These are phyloP conservation scores for Colletotrichum sp. DNA, from an alignment of 2,329 filamentous ascomycete genomes.

Conservation along the genomic window DNA sequence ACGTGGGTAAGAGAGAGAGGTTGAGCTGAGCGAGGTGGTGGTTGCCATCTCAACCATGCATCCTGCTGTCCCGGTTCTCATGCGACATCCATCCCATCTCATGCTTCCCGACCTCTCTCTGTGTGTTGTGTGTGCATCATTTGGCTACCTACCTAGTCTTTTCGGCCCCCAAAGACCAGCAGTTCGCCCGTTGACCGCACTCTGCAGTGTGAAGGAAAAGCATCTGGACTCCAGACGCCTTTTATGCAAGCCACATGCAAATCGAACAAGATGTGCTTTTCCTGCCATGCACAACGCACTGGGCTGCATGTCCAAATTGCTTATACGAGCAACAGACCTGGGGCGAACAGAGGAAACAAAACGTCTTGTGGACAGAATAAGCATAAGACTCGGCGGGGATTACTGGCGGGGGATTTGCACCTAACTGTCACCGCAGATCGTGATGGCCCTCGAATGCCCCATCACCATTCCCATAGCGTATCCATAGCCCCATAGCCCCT, in stretches of 20 bases:
- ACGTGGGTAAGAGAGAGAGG: neutral
- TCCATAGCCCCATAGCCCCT: neutral
- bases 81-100: neutral
- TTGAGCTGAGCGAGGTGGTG: neutral
- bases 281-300: neutral
- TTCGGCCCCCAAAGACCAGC: neutral
- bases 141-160: neutral
- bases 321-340: neutral
- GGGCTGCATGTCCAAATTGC: conserved; percentile 1
- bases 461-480: neutral
- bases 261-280: neutral
- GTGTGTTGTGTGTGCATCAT: neutral
- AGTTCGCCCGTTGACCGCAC: neutral
- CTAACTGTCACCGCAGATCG: neutral
- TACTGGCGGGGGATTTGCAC: neutral
- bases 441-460: neutral
- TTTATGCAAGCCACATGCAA: conserved; percentile 9
- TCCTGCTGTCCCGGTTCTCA: neutral
- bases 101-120: neutral
- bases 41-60: neutral
- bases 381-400: neutral
- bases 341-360: neutral
- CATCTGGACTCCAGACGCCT: neutral
- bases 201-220: neutral
- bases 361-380: neutral